Base-by-base conservation (phyloP, 257 asterid genomes). In the Primulina huaijiensis region DNA sequence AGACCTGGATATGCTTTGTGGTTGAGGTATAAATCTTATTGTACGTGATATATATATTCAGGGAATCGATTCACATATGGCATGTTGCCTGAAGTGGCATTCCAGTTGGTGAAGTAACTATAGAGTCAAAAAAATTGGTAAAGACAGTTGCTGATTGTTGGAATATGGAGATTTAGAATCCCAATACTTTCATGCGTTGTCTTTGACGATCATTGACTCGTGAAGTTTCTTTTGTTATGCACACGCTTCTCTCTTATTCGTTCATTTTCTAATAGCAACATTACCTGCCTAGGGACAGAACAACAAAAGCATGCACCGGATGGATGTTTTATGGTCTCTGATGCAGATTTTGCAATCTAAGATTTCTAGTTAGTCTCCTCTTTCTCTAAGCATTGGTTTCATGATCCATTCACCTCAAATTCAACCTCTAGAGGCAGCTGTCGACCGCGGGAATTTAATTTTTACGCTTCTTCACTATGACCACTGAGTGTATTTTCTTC, bases 321-420 rank as follows among this genome's bases (percentile, higher is more conserved):
- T 94, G 99, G 99, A 94, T 79, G 81, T 94, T 30, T 64, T 94
- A 59, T 94, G 97, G 99, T 87, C 97, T 27, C 79, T 93, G 55
- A 84, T 94, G 96, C 97, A 94, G 85, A 81, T 89, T 66, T 74
- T 89, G 81, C 97, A 89, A 64, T 88, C 96, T 16, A 76, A 85
- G 72, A 72, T 74, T 37, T 68, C 76, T 40, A 69, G 38, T 70
- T 77, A 72, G 56, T 62, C 40, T 40, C 62, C n/a, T 14, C 14
- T 11, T 43, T 43, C 53, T 43, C 53, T 43, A 14, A 43, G n/a
- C 53, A 43, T 43, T 43, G n/a, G 53, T 16, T 50, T 50, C 57
- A 16, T 50, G 57, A 50, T 16, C 57, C 57, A 17, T 50, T 50
- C 57, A 50, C 57, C 19, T 50, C 20, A 50, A 50, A 50, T 16